Evolutionary conservation across 768 basidiomycete species (phyloP), one percentile per base, ranked within the genome.

Genomic region (Porphyrellus cyaneotinctus): DNA sequence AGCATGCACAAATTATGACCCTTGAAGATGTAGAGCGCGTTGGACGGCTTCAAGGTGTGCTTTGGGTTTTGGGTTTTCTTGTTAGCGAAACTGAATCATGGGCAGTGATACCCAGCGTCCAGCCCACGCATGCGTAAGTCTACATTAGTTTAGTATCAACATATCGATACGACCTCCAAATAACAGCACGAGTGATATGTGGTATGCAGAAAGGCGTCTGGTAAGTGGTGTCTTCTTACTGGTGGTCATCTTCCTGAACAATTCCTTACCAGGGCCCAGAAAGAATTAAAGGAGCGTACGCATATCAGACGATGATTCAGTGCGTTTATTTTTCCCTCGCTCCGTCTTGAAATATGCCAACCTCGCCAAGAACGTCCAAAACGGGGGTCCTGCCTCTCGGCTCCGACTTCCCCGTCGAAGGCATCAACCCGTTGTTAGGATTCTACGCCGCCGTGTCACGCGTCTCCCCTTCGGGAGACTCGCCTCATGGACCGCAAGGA

Each of bases 371-470:
- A 53, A 67, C 68, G 4, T 85, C 87, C 12, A 73, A 66, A 6
- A 69, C 72, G n/a, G 69, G 77, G 0, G 66, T 84, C 14, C 77
- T 95, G 3, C 85, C 92, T 0, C 76, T 97, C 2, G 95, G 95
- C 3, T 91, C 92, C 3, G 95, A 97, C 67, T 97, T 97, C 69
- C 95, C 95, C 0, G 85, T 97, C 4, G 95, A 97, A 68, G 80
- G 82, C 11, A 85, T 95, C 48, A 91, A 95, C 63, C 95, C 95
- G 0, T 72, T 97, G 31, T 73, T 88, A 4, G 91, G 91, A 0
- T 95, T 97, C 70, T 92, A 94, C 59, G 93, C 95, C 6, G 91
- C 92, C 0, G 78, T 93, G 2, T 78, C 91, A 2, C 80, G 95
- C 14, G 74, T 91, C 6, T 78, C 79, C 22, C 73, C 76, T 2